Evolutionary conservation across 192 early-diverging fungal genomes (phyloP).

Genomic region (Umbelopsis ramanniana): DNA sequence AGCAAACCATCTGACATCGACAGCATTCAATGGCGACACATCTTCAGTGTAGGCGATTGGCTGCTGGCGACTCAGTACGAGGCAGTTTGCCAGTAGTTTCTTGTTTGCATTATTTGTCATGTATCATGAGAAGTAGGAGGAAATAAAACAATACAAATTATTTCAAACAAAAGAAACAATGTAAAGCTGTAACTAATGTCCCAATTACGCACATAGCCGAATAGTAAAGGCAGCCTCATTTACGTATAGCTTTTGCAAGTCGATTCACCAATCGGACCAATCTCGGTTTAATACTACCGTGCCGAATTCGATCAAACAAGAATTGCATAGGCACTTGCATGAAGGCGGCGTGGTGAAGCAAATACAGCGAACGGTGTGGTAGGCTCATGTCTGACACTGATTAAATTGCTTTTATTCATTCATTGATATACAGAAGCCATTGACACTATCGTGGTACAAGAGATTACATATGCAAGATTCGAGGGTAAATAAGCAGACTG

Average conservation of each 20-base stretch:
- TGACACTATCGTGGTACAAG: too few relatives aligned
- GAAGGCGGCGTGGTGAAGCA: too few relatives aligned
- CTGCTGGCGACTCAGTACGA: neutral
- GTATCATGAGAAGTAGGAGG: neutral
- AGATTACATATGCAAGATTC: too few relatives aligned
- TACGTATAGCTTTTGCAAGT: slow-evolving; percentile 5
- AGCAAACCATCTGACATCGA: slow-evolving; percentile 10
- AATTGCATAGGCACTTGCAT: neutral
- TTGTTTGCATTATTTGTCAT: slow-evolving; percentile 11
- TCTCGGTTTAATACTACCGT: slow-evolving; percentile 1
- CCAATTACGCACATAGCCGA: neutral
- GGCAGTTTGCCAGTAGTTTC: neutral
- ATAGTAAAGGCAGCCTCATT: slow-evolving; percentile 21
- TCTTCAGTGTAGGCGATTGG: neutral
- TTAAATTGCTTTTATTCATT: too few relatives aligned
- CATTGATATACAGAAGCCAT: too few relatives aligned
- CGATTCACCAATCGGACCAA: slow-evolving; percentile 17
- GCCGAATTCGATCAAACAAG: neutral
- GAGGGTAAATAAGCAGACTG: too few relatives aligned
- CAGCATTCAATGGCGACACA: neutral
- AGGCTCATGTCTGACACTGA: too few relatives aligned
- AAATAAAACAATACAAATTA: neutral
- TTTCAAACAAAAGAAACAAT: neutral
- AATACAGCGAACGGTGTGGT: too few relatives aligned
- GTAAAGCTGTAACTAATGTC: neutral